Percentiles rank a stretch among this genome's conserved stretches.
Conservation (phyloP, 768 basidiomycete species). For the Amylocystis lapponica region DNA sequence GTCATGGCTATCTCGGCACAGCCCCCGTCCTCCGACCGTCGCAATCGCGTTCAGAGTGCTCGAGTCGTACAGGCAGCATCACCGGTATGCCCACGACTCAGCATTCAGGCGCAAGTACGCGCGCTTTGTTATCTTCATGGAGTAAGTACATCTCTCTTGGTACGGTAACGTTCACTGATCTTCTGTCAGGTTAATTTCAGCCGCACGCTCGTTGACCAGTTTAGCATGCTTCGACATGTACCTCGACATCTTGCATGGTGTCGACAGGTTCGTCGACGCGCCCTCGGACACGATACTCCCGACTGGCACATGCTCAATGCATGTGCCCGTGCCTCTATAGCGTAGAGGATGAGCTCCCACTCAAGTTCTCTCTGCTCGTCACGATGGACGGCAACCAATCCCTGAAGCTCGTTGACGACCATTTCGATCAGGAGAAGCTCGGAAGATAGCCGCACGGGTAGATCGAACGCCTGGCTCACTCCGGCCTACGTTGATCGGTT, state of each 20-base stretch:
- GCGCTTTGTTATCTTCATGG: conserved; percentile 14
- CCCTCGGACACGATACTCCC: conserved; percentile 11
- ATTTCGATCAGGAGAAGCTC: neutral
- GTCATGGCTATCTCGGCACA: conserved; percentile 18
- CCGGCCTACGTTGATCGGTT: conserved; percentile 12
- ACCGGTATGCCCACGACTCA: conserved; percentile 20
- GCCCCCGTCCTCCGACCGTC: conserved; percentile 12
- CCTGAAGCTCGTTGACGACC: conserved; percentile 12
- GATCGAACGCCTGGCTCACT: conserved; percentile 5
- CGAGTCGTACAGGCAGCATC: conserved; percentile 20
- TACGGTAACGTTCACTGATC: neutral
- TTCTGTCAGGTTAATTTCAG: neutral
- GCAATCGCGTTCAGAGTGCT: conserved; percentile 16
- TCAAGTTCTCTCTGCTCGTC: conserved; percentile 16
- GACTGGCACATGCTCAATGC: conserved; percentile 21
- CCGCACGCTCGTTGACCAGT: conserved; percentile 12
- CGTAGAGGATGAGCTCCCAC: neutral
- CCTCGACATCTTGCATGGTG: conserved; percentile 14
- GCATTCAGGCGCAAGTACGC: conserved; percentile 14
- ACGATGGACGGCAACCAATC: conserved; percentile 17
- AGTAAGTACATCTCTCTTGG: conserved; percentile 6
- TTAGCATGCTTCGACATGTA: conserved; percentile 24
- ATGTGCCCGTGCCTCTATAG: conserved; percentile 24
- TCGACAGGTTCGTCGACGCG: conserved; percentile 10
- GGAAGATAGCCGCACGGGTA: neutral